These are phyloP conservation scores for Phalaenopsis hybrid DNA, from an alignment of 116 monocot genomes.

Conservation along the genomic window DNA sequence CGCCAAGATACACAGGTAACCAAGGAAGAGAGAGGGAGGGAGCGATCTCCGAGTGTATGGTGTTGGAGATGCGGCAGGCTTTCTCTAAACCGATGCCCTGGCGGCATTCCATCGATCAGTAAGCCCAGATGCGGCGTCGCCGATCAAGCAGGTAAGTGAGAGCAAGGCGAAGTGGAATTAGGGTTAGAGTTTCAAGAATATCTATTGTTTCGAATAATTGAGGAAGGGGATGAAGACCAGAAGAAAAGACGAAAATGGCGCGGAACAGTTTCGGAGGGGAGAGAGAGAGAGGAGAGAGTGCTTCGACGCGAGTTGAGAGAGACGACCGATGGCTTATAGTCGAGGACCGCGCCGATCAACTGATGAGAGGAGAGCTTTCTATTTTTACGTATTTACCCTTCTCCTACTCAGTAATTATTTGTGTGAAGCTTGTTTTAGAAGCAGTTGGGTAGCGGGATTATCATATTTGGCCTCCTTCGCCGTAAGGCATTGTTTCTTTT, in stretches of 20 bases:
- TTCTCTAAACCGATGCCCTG: slow-evolving; percentile 42
- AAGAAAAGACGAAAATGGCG: slow-evolving; percentile 7
- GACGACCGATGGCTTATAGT: slow-evolving; percentile 3
- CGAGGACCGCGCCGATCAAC: neutral
- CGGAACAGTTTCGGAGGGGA: neutral
- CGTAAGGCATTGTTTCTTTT: too few species aligned
- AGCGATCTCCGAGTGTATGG: slow-evolving; percentile 63
- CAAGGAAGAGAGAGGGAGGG: slow-evolving; percentile 69
- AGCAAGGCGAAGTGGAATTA: neutral
- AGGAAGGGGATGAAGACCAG: neutral
- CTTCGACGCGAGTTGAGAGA: neutral
- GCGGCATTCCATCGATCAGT: slow-evolving; percentile 17
- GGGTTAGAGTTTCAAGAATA: neutral
- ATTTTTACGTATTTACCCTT: too few species aligned
- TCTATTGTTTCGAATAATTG: neutral
- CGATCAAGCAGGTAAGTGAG: neutral
- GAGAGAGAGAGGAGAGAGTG: neutral
- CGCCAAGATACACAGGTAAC: slow-evolving; percentile 65
- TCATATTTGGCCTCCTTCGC: too few species aligned
- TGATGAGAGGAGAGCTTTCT: neutral
- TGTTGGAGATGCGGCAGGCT: slow-evolving; percentile 77
- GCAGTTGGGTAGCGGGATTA: too few species aligned
- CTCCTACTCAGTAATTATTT: too few species aligned
- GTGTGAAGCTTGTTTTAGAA: too few species aligned
- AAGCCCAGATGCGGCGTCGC: neutral